Evolutionary conservation across 257 asterid genomes (phyloP), one percentile per base, ranked within the genome.

Genomic region (Gentiana dahurica): DNA sequence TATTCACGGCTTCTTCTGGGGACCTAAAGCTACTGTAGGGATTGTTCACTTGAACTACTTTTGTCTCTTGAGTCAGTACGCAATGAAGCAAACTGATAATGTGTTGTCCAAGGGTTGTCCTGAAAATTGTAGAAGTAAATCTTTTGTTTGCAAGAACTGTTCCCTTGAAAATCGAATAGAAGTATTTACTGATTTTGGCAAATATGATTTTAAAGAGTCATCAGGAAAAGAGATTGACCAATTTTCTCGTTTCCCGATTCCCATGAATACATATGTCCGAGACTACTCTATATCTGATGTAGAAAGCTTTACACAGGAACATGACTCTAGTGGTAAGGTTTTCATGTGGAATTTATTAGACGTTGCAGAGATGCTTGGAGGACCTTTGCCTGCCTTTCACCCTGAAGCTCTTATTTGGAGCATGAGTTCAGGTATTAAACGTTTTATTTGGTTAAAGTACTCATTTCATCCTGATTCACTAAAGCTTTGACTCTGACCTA

Each of bases 1-100:
- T 55, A 75, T 77, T 64, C 76, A 68, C 8, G 85, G 85, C 65
- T 87, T 91, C 68, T 82, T 74, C 61, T 91, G 98, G 98, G 97
- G 95, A 55, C 94, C 98, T 57, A 87, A 81, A 65, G 90, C 90
- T 57, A 75, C 78, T 36, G 60, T 77, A 60, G 63, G 82, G 71
- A 77, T 79, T 57, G 80, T 85, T 73, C 94, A 87, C 62, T 69
- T 68, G 6, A 58, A 74, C 45, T 85, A 83, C 71, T 82, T 91
- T 61, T 76, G 85, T 75, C 63, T 87, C 65, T 87, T 79, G 75
- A 83, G 88, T 66, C 85, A 77, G 58, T 79, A 78, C 53, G 66
- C 75, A 57, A 57, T 73, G 44, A 67, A 66, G 65, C 69, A 73
- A 65, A 73, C 73, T 63, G 53, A 70, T 58, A 71, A 61, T 53